phyloP scores from a whole-genome alignment of 1,284 basidiomycete species.

The Cystobasidium pallidum region DNA sequence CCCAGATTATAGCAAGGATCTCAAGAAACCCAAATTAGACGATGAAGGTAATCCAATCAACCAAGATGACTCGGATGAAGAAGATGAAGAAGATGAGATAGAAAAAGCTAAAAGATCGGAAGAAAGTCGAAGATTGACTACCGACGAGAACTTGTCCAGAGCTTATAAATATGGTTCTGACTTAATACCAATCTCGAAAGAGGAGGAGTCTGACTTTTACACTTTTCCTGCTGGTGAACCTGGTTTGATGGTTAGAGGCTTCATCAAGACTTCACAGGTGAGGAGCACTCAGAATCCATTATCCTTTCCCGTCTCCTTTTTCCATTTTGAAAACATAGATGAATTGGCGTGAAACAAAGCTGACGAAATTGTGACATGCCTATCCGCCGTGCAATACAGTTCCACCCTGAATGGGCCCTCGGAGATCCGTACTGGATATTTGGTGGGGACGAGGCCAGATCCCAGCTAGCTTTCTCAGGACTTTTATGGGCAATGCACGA shows the following conservation, averaged over 20 bases:
- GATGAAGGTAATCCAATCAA: conserved; percentile 2
- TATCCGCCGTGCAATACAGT: conserved; percentile 1
- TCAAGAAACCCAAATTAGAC: conserved; percentile 19
- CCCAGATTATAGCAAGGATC: conserved; percentile 23
- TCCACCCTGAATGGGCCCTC: conserved; percentile 39
- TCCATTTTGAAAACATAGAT: background rate
- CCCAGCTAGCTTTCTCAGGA: conserved; percentile 23
- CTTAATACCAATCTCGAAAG: conserved; percentile 39
- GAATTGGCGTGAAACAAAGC: no score
- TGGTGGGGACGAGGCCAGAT: conserved; percentile 12
- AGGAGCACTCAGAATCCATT: no score
- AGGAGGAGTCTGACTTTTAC: conserved; percentile 29
- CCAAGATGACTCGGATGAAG: conserved; percentile 26
- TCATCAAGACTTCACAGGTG: conserved; percentile 26
- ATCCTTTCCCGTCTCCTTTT: no score
- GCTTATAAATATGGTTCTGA: conserved; percentile 43
- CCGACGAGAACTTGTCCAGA: conserved; percentile 31
- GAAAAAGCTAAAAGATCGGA: conserved; percentile 37
- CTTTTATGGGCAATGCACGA: conserved; percentile 36
- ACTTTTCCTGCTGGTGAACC: conserved; percentile 32
- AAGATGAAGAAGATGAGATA: conserved; percentile 27
- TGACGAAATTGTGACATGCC: background rate
- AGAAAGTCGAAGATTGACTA: conserved; percentile 29
- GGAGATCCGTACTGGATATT: conserved; percentile 42
- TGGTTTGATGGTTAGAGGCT: conserved; percentile 33